Evolutionary conservation across 2,329 filamentous ascomycete species (phyloP).

Genomic region (Sphaceloma murrayae): DNA sequence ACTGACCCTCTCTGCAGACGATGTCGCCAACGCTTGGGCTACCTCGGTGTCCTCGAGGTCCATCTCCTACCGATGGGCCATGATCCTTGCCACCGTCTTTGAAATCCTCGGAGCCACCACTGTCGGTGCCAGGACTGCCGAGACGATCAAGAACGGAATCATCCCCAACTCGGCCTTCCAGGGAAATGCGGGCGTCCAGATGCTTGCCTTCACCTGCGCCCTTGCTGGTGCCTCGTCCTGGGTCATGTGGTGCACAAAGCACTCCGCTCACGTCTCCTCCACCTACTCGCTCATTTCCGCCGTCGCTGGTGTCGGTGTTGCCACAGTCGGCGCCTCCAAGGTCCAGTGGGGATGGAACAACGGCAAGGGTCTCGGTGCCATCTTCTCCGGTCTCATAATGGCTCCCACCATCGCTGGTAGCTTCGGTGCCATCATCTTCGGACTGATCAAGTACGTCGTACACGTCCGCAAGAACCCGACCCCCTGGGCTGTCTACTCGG

Average conservation of each 20-base stretch:
- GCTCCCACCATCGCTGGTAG: conserved; percentile 40
- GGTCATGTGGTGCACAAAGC: conserved; percentile 47
- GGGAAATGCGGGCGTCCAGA: conserved; percentile 36
- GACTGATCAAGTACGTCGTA: conserved; percentile 41
- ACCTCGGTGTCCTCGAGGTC: conserved; percentile 44
- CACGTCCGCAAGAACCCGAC: conserved; percentile 42
- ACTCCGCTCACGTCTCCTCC: conserved; percentile 51
- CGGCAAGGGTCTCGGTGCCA: conserved; percentile 38
- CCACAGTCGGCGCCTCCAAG: conserved; percentile 38
- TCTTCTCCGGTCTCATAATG: conserved; percentile 38
- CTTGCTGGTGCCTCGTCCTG: conserved; percentile 42
- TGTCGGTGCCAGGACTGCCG: conserved; percentile 46
- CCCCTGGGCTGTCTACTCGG: conserved; percentile 41
- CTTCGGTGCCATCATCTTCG: conserved; percentile 43
- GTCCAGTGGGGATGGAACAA: conserved; percentile 36
- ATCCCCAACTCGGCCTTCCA: conserved; percentile 43
- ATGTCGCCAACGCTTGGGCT: conserved; percentile 49
- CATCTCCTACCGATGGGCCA: conserved; percentile 44
- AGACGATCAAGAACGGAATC: conserved; percentile 53
- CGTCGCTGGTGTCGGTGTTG: conserved; percentile 51
- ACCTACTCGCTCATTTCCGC: conserved; percentile 53
- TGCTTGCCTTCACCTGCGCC: conserved; percentile 39
- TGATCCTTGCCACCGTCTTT: conserved; percentile 40
- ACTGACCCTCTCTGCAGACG: conserved; percentile 25
- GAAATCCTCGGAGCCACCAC: conserved; percentile 46